A percentile compares a stretch with the other conserved stretches of the same genome.
These are phyloP conservation scores for Phyllosticta citrichinensis DNA, from an alignment of 2,329 filamentous ascomycete genomes.

Conservation along the genomic window DNA sequence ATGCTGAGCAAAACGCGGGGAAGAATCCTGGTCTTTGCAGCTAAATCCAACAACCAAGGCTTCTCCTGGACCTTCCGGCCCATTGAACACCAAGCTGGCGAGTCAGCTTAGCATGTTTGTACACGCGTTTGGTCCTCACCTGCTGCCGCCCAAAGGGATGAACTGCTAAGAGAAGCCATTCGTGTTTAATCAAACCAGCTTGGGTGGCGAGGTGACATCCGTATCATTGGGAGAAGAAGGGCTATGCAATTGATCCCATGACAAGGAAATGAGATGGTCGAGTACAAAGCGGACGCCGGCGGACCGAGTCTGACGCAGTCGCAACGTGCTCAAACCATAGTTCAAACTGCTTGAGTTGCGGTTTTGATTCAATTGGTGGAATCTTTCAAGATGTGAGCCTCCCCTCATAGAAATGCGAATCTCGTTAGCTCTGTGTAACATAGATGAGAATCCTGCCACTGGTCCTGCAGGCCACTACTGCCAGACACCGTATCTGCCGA, in stretches of 20 bases:
- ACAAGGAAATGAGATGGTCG: not conserved
- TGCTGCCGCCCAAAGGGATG: not conserved
- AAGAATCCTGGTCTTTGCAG: constrained; percentile 5
- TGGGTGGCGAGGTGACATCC: not conserved
- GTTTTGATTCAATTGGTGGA: not conserved
- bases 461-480: not conserved
- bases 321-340: not conserved
- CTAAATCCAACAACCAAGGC: not conserved
- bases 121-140: not conserved
- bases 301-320: not conserved
- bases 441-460: not conserved
- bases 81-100: not conserved
- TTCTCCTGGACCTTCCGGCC: not conserved
- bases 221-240: not conserved
- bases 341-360: not conserved
- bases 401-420: not conserved
- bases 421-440: not conserved
- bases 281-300: not conserved
- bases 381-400: not conserved
- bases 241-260: not conserved
- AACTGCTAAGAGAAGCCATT: not conserved
- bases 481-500: not conserved
- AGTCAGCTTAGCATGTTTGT: not conserved
- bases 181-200: not conserved
- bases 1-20: constrained; percentile 7